phyloP scores from a whole-genome alignment of 2,329 filamentous ascomycete species.

The Aureobasidium sp. region DNA sequence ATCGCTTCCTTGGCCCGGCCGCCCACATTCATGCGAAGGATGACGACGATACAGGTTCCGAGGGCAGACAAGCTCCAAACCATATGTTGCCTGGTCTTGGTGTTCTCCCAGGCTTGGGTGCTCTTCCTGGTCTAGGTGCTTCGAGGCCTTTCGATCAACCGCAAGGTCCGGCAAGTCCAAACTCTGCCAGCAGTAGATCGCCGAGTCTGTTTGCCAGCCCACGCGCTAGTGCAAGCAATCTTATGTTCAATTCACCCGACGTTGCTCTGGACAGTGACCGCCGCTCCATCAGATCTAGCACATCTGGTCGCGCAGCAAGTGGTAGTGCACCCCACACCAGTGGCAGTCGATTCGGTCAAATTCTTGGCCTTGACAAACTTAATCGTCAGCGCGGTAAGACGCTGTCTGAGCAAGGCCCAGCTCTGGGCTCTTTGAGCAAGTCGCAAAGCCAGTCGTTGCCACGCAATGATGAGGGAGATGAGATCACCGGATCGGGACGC shows the following conservation, averaged over 20 bases:
- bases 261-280: constrained; percentile 38
- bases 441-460: constrained; percentile 75
- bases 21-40: constrained; percentile 15
- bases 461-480: constrained; percentile 27
- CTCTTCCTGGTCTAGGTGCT: constrained; percentile 27
- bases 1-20: constrained; percentile 9
- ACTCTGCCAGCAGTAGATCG: constrained; percentile 36
- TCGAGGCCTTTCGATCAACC: constrained; percentile 17
- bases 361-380: constrained; percentile 51
- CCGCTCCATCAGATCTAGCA: constrained; percentile 43
- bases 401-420: constrained; percentile 53
- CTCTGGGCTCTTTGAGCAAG: constrained; percentile 61
- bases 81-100: constrained; percentile 29
- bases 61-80: constrained; percentile 17
- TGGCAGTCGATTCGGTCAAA: constrained; percentile 48
- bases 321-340: constrained; percentile 30
- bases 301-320: constrained; percentile 41
- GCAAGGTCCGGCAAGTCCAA: constrained; percentile 37
- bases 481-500: background rate
- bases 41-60: constrained; percentile 24
- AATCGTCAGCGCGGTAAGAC: constrained; percentile 58
- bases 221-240: constrained; percentile 39
- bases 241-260: constrained; percentile 42
- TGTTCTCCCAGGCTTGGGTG: constrained; percentile 33
- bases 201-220: constrained; percentile 43